Base-by-base conservation (phyloP, 176 grass and related monocot genomes). In the Puya raimondii region DNA sequence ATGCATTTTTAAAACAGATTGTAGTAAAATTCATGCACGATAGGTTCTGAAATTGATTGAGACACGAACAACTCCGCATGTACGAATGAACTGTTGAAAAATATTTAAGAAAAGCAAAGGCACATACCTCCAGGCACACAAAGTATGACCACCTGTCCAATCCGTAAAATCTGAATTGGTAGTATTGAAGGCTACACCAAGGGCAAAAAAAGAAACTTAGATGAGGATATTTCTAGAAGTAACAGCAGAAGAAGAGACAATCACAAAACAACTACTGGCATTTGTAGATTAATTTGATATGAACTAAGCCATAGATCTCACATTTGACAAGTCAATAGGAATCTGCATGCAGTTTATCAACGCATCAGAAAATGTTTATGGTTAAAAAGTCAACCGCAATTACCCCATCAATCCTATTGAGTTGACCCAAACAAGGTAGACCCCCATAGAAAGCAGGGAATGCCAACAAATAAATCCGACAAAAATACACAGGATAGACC, bases 41-140 rank as follows among this genome's bases (percentile, higher is more conserved):
- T 61, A 61, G 7, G 2, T 61, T 61, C 14, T 61, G 56, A 42
- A 42, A 61, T 22, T 61, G 56, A 61, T 22, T 11, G 15, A 18
- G 53, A 57, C 56, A 2, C 56, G 17, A 17, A 61, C 16, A 16
- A 16, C 56, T 22, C 56, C n/a, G n/a, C 4, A 61, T 61, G 56
- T 22, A 9, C 56, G 17, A 16, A 17, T 20, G 21, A 20, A 61
- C 56, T 22, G 56, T 6, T 61, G 15, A 80, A 73, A 16, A 50
- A 70, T 18, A 33, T 42, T 49, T 51, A 72, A 65, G 72, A 72
- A 14, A 51, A 66, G n/a, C 9, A 51, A 64, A 63, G 10, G 6
- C 64, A 80, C 49, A 71, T 92, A 97, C 94, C 94, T 92, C 94
- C 94, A 80, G 94, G 94, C 47, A 97, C 94, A 79, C 81, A 90